Evolutionary conservation across 108 stramenopile genomes (phyloP).

Genomic region (Ochromonas danica): DNA sequence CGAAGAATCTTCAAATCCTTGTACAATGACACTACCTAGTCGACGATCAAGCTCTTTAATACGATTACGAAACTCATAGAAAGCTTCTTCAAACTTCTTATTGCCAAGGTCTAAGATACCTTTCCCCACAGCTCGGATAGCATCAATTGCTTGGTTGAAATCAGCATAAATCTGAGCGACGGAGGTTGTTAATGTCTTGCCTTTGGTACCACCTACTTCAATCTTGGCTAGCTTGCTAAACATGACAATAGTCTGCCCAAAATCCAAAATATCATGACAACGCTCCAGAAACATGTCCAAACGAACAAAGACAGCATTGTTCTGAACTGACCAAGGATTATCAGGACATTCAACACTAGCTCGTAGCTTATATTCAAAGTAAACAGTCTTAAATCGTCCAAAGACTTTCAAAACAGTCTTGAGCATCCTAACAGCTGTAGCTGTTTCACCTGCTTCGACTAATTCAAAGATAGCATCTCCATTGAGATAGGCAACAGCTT

Average conservation of each 20-base stretch:
- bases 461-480: constrained; percentile 41
- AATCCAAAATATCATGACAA: constrained; percentile 52
- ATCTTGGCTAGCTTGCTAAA: constrained; percentile 51
- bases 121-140: constrained; percentile 33
- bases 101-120: constrained; percentile 43
- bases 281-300: constrained; percentile 53
- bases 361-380: constrained; percentile 49
- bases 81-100: constrained; percentile 50
- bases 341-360: constrained; percentile 46
- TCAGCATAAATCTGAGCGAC: constrained; percentile 42
- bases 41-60: constrained; percentile 51
- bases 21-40: constrained; percentile 43
- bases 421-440: not conserved
- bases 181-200: constrained; percentile 50
- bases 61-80: constrained; percentile 49
- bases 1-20: constrained; percentile 52
- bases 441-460: constrained; percentile 47
- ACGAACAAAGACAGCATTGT: constrained; percentile 55
- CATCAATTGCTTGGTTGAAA: constrained; percentile 40
- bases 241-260: constrained; percentile 45
- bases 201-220: constrained; percentile 59
- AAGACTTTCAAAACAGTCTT: constrained; percentile 41
- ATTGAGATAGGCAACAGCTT: constrained; percentile 34
- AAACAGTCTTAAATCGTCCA: constrained; percentile 46
- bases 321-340: constrained; percentile 56